Conservation (phyloP, 306 rosid species). For the Arachis stenosperma region DNA sequence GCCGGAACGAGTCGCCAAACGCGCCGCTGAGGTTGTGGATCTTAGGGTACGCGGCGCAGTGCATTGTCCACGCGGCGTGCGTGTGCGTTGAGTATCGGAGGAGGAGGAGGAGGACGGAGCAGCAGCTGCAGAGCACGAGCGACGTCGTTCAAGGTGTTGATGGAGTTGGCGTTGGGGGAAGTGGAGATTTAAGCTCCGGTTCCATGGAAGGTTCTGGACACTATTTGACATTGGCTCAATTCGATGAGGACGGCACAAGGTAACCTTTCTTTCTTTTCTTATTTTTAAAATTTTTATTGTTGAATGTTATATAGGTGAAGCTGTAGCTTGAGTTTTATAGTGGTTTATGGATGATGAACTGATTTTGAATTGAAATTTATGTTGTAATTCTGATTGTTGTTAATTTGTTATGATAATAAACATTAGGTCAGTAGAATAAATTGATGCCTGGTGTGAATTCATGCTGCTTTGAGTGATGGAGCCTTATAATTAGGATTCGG, state of each 20-base stretch:
- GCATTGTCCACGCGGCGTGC: slow-evolving; percentile 68
- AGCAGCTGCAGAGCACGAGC: slow-evolving; percentile 28
- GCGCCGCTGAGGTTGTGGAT: slow-evolving; percentile 84
- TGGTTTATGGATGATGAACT: not conserved
- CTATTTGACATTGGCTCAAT: slow-evolving; percentile 52
- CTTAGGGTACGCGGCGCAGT: slow-evolving; percentile 77
- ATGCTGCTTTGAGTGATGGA: slow-evolving; percentile 1
- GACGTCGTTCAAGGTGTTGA: slow-evolving; percentile 40
- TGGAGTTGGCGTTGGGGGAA: slow-evolving; percentile 34
- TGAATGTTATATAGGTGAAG: not conserved
- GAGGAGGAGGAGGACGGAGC: slow-evolving; percentile 46
- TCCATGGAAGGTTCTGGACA: slow-evolving; percentile 55
- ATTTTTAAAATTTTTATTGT: not conserved
- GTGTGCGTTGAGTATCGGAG: slow-evolving; percentile 71
- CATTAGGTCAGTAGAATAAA: slow-evolving; percentile 21
- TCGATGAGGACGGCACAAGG: slow-evolving; percentile 66
- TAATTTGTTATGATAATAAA: not conserved
- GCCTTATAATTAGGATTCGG: not conserved
- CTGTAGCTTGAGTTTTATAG: not conserved
- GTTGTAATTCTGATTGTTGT: not conserved
- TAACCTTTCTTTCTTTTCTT: slow-evolving; percentile 11
- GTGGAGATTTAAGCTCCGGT: slow-evolving; percentile 53
- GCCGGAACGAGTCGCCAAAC: slow-evolving; percentile 62
- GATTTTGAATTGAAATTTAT: not conserved
- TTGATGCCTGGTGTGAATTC: slow-evolving; percentile 20